A percentile compares a stretch with the other conserved stretches of the same genome.
Conservation (phyloP, 495 filamentous ascomycete species). For the Aspergillus nanangensis region DNA sequence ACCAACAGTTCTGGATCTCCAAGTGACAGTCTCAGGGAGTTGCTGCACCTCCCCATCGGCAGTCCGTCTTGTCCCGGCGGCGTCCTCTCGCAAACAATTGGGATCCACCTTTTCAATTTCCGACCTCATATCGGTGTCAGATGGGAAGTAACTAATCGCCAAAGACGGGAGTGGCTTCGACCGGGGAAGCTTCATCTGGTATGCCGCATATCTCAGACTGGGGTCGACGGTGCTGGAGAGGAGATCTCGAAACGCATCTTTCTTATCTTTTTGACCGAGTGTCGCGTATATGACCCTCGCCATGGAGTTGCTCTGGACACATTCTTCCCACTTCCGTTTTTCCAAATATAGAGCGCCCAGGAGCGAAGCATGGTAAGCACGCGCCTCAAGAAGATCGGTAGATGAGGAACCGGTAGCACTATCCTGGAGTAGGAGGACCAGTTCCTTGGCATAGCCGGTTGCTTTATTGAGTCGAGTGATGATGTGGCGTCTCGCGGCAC, state of each 20-base stretch:
- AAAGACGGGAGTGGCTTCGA: slow-evolving; percentile 75
- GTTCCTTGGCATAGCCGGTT: slow-evolving; percentile 58
- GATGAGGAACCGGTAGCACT: slow-evolving; percentile 58
- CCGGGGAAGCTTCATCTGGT: slow-evolving; percentile 79
- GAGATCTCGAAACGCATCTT: slow-evolving; percentile 80
- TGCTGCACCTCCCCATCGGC: slow-evolving; percentile 48
- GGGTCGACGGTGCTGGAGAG: slow-evolving; percentile 84
- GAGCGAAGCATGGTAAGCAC: slow-evolving; percentile 73
- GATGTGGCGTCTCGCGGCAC: slow-evolving; percentile 77
- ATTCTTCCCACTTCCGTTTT: slow-evolving; percentile 79
- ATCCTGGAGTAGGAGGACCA: slow-evolving; percentile 62
- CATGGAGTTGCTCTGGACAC: slow-evolving; percentile 68
- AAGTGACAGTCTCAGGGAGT: slow-evolving; percentile 73
- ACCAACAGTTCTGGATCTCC: slow-evolving; percentile 82
- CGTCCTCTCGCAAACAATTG: slow-evolving; percentile 59
- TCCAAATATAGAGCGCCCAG: slow-evolving; percentile 75
- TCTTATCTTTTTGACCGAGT: slow-evolving; percentile 56
- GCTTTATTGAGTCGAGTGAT: slow-evolving; percentile 83
- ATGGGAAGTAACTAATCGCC: slow-evolving; percentile 68
- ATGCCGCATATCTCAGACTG: slow-evolving; percentile 90
- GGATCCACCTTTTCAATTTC: slow-evolving; percentile 71
- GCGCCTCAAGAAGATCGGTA: slow-evolving; percentile 77
- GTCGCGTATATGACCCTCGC: slow-evolving; percentile 79
- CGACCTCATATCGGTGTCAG: slow-evolving; percentile 56
- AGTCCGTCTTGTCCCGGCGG: slow-evolving; percentile 50